Percentiles rank a stretch among this genome's conserved stretches.
Evolutionary conservation across 1,284 basidiomycete genomes (phyloP).

Genomic region (Singerocomus inundabilis): DNA sequence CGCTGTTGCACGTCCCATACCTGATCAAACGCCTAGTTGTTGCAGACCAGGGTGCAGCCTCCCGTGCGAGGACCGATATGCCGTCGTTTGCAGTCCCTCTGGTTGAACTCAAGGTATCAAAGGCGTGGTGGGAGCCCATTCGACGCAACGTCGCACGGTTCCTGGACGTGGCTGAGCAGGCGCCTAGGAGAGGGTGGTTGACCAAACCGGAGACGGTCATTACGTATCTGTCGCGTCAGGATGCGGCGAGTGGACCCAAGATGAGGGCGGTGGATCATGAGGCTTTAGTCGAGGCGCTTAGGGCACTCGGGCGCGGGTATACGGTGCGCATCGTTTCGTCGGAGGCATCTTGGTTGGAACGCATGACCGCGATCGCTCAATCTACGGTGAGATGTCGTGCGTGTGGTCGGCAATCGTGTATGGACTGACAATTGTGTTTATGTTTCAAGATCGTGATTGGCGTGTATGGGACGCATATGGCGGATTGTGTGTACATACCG

Average conservation of each 20-base stretch:
- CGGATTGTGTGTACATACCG: constrained; percentile 72
- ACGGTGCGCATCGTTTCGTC: constrained; percentile 65
- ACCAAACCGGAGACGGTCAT: constrained; percentile 49
- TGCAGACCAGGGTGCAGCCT: constrained; percentile 70
- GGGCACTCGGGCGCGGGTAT: constrained; percentile 54
- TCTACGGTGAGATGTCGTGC: constrained; percentile 58
- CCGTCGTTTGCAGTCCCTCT: constrained; percentile 59
- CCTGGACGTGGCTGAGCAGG: constrained; percentile 40
- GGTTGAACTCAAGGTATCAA: constrained; percentile 49
- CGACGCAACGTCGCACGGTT: constrained; percentile 53
- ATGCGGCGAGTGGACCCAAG: constrained; percentile 42
- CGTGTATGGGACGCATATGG: constrained; percentile 68
- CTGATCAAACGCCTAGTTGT: constrained; percentile 75
- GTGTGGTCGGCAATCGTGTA: neutral
- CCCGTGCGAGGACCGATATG: constrained; percentile 34
- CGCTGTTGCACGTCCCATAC: constrained; percentile 64
- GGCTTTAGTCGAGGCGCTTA: constrained; percentile 49
- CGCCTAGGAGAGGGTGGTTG: constrained; percentile 28
- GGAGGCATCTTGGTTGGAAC: constrained; percentile 51
- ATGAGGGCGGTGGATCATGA: constrained; percentile 51
- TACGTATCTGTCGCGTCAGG: constrained; percentile 72
- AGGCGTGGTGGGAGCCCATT: constrained; percentile 75
- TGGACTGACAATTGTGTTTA: neutral
- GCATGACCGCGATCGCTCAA: constrained; percentile 65
- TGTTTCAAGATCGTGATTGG: constrained; percentile 63